phyloP scores from a whole-genome alignment of 768 basidiomycete species.

The Coprinopsis sp. region DNA sequence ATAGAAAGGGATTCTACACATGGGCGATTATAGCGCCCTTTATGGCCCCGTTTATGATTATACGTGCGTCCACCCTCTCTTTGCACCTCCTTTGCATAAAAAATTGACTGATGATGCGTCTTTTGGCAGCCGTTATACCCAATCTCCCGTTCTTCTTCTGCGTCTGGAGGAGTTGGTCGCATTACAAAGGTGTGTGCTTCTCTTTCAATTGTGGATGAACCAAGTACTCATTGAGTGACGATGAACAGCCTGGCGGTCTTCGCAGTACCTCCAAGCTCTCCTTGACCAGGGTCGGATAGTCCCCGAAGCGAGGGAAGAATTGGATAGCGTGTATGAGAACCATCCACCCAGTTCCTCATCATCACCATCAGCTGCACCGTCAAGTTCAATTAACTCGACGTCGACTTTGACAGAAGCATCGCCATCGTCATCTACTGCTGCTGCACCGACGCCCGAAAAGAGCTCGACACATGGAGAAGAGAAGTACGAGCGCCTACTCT shows the following conservation, averaged over 20 bases:
- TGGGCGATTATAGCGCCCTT: constrained; percentile 68
- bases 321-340: constrained; percentile 54
- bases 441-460: too few relatives aligned
- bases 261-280: constrained; percentile 61
- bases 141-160: constrained; percentile 87
- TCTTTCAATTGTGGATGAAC: neutral
- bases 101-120: neutral
- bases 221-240: neutral
- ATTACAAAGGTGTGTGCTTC: constrained; percentile 58
- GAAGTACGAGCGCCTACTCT: constrained; percentile 40
- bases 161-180: constrained; percentile 80
- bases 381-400: neutral
- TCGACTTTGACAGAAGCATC: neutral
- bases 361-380: neutral
- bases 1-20: constrained; percentile 58
- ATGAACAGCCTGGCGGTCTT: constrained; percentile 67
- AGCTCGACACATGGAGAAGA: neutral
- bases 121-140: constrained; percentile 61
- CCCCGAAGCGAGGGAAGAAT: constrained; percentile 46
- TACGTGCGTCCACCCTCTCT: constrained; percentile 49
- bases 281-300: constrained; percentile 51
- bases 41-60: constrained; percentile 70
- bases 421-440: too few relatives aligned
- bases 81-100: neutral
- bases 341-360: constrained; percentile 12